These are phyloP conservation scores for Hericium rajendrae DNA, from an alignment of 768 basidiomycete species.

Conservation along the genomic window DNA sequence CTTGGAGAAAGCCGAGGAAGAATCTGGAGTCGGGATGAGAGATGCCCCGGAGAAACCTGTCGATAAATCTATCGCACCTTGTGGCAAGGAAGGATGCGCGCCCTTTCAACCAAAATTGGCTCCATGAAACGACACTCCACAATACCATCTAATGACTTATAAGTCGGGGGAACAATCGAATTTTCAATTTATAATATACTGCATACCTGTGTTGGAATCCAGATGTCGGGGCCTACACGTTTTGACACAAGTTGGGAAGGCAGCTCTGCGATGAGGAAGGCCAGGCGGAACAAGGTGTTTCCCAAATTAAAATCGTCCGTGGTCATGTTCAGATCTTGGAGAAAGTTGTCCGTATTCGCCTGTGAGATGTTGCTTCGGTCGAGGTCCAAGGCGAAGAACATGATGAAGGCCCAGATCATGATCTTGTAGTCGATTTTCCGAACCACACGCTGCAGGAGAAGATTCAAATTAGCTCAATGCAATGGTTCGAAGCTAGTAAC, in stretches of 20 bases:
- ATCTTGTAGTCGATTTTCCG: constrained; percentile 54
- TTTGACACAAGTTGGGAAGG: constrained; percentile 64
- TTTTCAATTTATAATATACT: neutral
- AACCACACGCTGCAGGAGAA: constrained; percentile 30
- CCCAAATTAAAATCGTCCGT: constrained; percentile 59
- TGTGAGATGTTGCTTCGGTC: constrained; percentile 54
- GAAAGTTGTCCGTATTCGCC: constrained; percentile 62
- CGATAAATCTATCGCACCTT: constrained; percentile 22
- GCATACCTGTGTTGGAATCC: constrained; percentile 49
- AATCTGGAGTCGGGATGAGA: constrained; percentile 23
- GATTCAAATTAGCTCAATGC: neutral
- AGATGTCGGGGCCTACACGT: constrained; percentile 56
- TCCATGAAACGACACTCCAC: constrained; percentile 47
- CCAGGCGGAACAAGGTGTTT: constrained; percentile 43
- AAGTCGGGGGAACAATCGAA: neutral
- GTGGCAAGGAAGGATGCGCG: constrained; percentile 45
- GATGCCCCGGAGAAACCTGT: neutral
- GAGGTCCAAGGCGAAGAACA: constrained; percentile 54
- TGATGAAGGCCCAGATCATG: constrained; percentile 49
- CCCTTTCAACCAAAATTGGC: constrained; percentile 51
- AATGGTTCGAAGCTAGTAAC: constrained; percentile 2
- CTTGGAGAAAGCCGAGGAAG: constrained; percentile 50
- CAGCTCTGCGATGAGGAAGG: constrained; percentile 37
- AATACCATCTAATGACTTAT: constrained; percentile 32
- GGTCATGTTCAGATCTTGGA: constrained; percentile 49